Evolutionary conservation across 2,329 filamentous ascomycete genomes (phyloP).

Genomic region (Hypoxylon sp.): DNA sequence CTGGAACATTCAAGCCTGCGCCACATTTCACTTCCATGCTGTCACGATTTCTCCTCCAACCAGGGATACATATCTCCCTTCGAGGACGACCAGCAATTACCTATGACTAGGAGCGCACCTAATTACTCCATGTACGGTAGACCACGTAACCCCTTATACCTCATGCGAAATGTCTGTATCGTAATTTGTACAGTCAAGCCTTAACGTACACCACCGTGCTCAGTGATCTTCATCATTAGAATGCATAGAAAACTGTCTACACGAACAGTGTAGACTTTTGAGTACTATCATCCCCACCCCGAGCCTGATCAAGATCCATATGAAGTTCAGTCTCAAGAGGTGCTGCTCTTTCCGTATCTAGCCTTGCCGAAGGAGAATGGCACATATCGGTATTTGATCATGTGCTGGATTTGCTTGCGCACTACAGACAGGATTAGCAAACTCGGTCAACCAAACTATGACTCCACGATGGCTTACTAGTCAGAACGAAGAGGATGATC

Average conservation of each 20-base stretch:
- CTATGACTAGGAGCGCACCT: conserved; percentile 25
- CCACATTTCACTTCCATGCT: conserved; percentile 16
- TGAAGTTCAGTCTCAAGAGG: conserved; percentile 50
- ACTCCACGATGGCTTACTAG: conserved; percentile 76
- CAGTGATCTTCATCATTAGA: conserved; percentile 37
- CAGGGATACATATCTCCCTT: conserved; percentile 6
- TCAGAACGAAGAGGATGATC: conserved; percentile 95
- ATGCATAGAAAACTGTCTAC: conserved; percentile 34
- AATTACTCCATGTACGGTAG: conserved; percentile 36
- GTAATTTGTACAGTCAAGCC: conserved; percentile 49
- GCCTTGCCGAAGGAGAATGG: conserved; percentile 94
- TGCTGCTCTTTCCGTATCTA: conserved; percentile 78
- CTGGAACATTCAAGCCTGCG: conserved; percentile 34
- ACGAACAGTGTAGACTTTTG: conserved; percentile 22
- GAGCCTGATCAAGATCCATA: conserved; percentile 3
- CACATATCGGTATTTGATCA: conserved; percentile 99
- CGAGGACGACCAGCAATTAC: conserved; percentile 32
- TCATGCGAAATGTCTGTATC: conserved; percentile 47
- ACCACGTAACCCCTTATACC: conserved; percentile 33
- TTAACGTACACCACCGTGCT: conserved; percentile 26
- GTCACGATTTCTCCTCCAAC: conserved; percentile 10
- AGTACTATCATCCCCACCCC: conserved; percentile 14
- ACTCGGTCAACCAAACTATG: neutral
- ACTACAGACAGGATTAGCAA: conserved; percentile 67
- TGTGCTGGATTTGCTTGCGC: conserved; percentile 99